phyloP scores from a whole-genome alignment of 371 early-diverging fungal genomes.

The Syncephalastrum monosporum region DNA sequence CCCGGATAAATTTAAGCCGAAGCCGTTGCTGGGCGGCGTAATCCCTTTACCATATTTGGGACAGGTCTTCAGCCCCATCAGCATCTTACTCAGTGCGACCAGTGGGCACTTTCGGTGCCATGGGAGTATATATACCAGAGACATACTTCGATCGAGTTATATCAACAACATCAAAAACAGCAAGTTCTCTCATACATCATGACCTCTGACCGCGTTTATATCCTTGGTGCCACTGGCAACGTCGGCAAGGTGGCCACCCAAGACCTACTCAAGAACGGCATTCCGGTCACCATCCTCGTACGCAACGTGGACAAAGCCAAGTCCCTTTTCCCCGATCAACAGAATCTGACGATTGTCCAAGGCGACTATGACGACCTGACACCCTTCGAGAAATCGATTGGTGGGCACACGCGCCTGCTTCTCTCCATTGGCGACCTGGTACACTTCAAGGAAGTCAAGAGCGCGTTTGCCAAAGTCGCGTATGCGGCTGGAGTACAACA shows the following conservation, averaged over 20 bases:
- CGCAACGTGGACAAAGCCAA: slow-evolving; percentile 23
- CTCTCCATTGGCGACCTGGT: slow-evolving; percentile 11
- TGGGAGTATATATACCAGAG: no score
- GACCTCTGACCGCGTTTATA: slow-evolving; percentile 15
- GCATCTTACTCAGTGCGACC: no score
- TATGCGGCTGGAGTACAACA: slow-evolving; percentile 20
- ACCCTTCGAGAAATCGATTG: slow-evolving; percentile 11
- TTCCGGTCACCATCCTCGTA: slow-evolving; percentile 13
- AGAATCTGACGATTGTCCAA: slow-evolving; percentile 11
- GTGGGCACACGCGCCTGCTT: slow-evolving; percentile 15
- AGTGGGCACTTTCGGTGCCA: no score
- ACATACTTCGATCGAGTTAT: no score
- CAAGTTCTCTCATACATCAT: no score
- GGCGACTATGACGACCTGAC: slow-evolving; percentile 13
- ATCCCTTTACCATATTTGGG: no score
- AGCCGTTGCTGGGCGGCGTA: no score
- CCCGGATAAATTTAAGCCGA: no score
- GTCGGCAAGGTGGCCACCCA: slow-evolving; percentile 19
- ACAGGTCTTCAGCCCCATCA: no score
- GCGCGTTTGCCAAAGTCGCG: slow-evolving; percentile 3
- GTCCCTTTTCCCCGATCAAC: slow-evolving; percentile 2
- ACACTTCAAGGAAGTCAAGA: slow-evolving; percentile 1
- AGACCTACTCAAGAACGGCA: slow-evolving; percentile 14
- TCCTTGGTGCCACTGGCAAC: slow-evolving; percentile 35
- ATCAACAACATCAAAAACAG: no score